phyloP scores from a whole-genome alignment of 306 rosid genomes.

The Vigna reflexopilosa region DNA sequence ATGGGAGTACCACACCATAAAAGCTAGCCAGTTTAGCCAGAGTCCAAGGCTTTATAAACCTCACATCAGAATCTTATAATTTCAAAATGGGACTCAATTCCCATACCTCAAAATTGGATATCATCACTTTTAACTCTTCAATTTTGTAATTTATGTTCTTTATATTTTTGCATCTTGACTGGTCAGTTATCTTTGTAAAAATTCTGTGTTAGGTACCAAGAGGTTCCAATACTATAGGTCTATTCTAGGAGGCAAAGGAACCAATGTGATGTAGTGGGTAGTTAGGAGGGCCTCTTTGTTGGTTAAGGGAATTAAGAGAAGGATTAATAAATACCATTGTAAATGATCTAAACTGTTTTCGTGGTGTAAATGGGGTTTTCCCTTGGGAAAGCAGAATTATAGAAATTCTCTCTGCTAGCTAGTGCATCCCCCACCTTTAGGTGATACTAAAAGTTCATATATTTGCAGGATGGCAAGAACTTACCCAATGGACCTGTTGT shows the following conservation, averaged over 20 bases:
- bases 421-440: no score
- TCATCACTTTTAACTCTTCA: background rate
- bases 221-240: no score
- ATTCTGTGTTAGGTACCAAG: no score
- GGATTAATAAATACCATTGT: background rate
- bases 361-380: no score
- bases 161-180: background rate
- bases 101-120: background rate
- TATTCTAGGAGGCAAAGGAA: no score
- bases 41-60: background rate
- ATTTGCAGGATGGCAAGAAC: conserved; percentile 83
- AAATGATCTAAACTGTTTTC: no score
- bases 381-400: no score
- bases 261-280: no score
- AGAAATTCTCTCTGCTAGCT: no score
- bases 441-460: conserved; percentile 13
- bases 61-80: background rate
- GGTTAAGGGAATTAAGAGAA: no score
- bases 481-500: conserved; percentile 94
- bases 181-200: background rate
- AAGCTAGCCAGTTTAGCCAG: background rate
- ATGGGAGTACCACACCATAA: background rate
- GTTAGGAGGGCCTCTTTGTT: no score
- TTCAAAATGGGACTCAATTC: background rate
- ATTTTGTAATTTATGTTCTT: background rate